Base-by-base conservation (phyloP, 257 asterid genomes). In the Scutellaria baicalensis region DNA sequence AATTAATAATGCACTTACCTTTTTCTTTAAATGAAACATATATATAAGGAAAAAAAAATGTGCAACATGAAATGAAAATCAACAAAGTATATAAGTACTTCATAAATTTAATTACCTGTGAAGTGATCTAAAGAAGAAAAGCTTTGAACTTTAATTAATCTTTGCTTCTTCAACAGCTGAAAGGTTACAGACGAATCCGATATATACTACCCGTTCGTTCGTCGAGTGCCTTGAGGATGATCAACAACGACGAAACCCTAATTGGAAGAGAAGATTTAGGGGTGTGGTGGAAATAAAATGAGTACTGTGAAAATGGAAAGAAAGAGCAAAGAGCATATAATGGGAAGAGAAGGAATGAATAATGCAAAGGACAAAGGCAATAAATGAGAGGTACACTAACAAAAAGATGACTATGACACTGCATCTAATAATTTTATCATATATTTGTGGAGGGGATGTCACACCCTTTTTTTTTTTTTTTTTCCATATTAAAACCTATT, bases 301-400 rank as follows among this genome's bases (percentile, higher is more conserved):
- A 61, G 70, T 31, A n/a, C n/a, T n/a, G 70, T 43, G 67, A 36
- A n/a, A 27, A 54, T 60, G 63, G 59, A 23, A 59, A 43, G 70
- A 20, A 75, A 68, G 77, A 73, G 74, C 67, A 73, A 65, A 78
- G 78, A 79, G 83, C 74, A 83, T 79, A 77, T 13, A 80, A 84
- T 82, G 86, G 84, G 74, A 27, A 21, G 39, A 84, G 84, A 76
- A 83, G 77, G 88, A 84, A 81, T 79, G 90, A 85, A 84, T 27
- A 27, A 27, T 77, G 89, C 82, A 82, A 85, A 84, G 86, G 95
- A 85, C 90, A 87, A 77, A 75, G 76, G 66, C 80, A 83, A 83
- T 83, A 78, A 85, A 83, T 81, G 89, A 77, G 79, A 71, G 83
- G 90, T 78, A 81, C 85, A 83, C 83, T 83, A 74, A 64, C 58